A percentile compares a stretch with the other conserved stretches of the same genome.
phyloP scores from a whole-genome alignment of 345 rosid species.

The Toxicodendron radicans region DNA sequence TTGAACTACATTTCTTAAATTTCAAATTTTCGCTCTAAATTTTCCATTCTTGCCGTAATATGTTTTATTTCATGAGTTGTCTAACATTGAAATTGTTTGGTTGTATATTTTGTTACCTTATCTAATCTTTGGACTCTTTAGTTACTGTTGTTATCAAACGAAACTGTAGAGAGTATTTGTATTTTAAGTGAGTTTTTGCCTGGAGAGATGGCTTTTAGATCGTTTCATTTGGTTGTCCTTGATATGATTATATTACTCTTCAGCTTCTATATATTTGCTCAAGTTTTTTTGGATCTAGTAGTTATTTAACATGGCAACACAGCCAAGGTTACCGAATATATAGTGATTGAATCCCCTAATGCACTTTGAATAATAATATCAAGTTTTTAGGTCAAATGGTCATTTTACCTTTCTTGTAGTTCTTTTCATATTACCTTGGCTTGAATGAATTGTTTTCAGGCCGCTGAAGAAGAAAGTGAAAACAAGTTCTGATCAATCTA shows the following conservation, averaged over 20 bases:
- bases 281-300: too few relatives aligned
- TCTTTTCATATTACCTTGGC: not conserved
- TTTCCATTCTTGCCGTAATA: not conserved
- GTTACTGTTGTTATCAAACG: not conserved
- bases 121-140: not conserved
- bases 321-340: too few relatives aligned
- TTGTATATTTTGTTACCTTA: not conserved
- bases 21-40: not conserved
- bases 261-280: too few relatives aligned
- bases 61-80: not conserved
- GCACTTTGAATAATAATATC: too few relatives aligned
- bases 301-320: too few relatives aligned
- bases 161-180: not conserved
- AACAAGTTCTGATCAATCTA: constrained; percentile 35
- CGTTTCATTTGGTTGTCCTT: too few relatives aligned
- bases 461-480: constrained; percentile 67
- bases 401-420: not conserved
- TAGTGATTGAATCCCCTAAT: too few relatives aligned
- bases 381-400: not conserved
- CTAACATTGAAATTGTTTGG: not conserved
- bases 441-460: constrained; percentile 36
- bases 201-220: too few relatives aligned
- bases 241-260: too few relatives aligned
- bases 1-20: not conserved
- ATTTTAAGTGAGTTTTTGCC: too few relatives aligned